Conservation (phyloP, 768 basidiomycete genomes). For the Daedaleopsis nitida region DNA sequence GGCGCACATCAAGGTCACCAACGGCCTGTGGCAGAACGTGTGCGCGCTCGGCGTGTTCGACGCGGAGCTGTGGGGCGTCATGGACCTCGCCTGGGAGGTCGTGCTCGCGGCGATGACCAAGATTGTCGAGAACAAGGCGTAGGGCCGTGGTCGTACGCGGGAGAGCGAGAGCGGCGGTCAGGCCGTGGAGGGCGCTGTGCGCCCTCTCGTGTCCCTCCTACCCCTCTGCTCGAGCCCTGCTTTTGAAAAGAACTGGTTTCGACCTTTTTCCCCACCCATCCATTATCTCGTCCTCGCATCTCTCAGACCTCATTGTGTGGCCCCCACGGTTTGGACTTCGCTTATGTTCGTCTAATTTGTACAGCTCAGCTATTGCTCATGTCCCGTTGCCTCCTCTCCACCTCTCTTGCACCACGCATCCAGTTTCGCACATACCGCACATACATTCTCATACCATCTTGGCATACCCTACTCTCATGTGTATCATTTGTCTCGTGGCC, state of each 20-base stretch:
- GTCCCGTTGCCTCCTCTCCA: neutral
- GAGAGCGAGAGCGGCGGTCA: no score
- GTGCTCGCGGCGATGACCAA: constrained; percentile 43
- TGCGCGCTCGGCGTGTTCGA: constrained; percentile 54
- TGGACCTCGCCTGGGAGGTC: constrained; percentile 54
- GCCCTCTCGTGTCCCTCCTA: no score
- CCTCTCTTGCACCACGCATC: neutral
- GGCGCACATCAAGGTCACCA: constrained; percentile 36
- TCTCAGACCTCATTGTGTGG: neutral
- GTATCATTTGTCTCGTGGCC: constrained; percentile 15
- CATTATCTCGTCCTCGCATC: neutral
- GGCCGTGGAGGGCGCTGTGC: constrained; percentile 12
- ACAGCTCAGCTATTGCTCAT: constrained; percentile 2
- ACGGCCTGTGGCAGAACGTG: constrained; percentile 55
- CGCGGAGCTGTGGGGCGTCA: constrained; percentile 44
- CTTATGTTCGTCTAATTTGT: constrained; percentile 6
- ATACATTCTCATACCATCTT: constrained; percentile 1
- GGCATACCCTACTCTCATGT: constrained; percentile 23
- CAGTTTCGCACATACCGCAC: neutral
- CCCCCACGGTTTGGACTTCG: neutral
- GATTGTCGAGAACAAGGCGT: constrained; percentile 22
- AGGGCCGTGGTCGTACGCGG: neutral
- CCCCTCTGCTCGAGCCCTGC: no score
- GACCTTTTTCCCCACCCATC: neutral
- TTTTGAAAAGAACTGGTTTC: neutral